Conservation (phyloP, 768 basidiomycete genomes). For the Symmetrospora coprosmae region DNA sequence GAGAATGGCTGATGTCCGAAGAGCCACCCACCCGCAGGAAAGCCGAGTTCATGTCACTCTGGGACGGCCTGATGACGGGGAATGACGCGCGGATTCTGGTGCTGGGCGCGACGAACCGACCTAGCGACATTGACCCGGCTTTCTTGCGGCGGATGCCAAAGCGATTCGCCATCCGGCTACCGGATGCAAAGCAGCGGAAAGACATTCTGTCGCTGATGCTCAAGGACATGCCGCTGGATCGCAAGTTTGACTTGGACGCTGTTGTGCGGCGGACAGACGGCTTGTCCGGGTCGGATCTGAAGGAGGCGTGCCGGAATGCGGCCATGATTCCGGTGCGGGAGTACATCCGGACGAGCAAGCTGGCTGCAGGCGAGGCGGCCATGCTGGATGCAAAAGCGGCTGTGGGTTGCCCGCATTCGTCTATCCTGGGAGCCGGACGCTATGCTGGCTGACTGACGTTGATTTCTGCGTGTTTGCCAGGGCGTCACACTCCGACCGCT, state of each 20-base stretch:
- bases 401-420: not conserved
- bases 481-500: conserved; percentile 50
- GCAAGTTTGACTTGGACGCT: conserved; percentile 48
- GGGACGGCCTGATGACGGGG: conserved; percentile 84
- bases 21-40: conserved; percentile 15
- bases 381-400: conserved; percentile 24
- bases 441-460: conserved; percentile 63
- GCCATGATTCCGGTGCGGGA: conserved; percentile 46
- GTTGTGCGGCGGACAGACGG: conserved; percentile 61
- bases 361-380: conserved; percentile 24
- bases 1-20: not conserved
- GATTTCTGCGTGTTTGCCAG: conserved; percentile 50
- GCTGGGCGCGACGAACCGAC: conserved; percentile 88
- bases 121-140: conserved; percentile 75
- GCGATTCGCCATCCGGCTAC: conserved; percentile 72
- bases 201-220: conserved; percentile 84
- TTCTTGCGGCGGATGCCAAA: conserved; percentile 92
- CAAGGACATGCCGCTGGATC: conserved; percentile 54
- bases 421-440: too few relatives aligned
- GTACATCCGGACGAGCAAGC: conserved; percentile 45
- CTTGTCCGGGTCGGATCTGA: conserved; percentile 74
- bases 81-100: conserved; percentile 32
- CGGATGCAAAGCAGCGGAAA: conserved; percentile 58
- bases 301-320: conserved; percentile 65
- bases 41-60: conserved; percentile 44